Percentiles rank a stretch among this genome's conserved stretches.
Evolutionary conservation across 495 filamentous ascomycete species (phyloP).

Genomic region (Neurospora sp.): DNA sequence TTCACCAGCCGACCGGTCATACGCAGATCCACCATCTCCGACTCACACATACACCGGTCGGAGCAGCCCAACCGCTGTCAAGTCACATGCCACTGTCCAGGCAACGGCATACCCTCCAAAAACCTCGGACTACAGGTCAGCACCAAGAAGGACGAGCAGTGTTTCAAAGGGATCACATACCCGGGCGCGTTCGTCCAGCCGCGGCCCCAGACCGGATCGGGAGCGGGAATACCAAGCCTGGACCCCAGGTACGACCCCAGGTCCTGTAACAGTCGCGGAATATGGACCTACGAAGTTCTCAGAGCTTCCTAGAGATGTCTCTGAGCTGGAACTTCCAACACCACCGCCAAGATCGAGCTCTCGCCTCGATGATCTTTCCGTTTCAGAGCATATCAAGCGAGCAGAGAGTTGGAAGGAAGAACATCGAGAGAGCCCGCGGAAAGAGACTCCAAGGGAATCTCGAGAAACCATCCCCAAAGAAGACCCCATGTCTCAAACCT

Average conservation of each 20-base stretch:
- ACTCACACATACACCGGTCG: not conserved
- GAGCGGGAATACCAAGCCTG: not conserved
- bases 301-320: not conserved
- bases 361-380: not conserved
- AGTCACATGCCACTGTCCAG: too few relatives aligned
- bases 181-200: not conserved
- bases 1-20: not conserved
- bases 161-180: not conserved
- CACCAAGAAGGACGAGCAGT: not conserved
- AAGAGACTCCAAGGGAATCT: not conserved
- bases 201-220: not conserved
- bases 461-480: not conserved
- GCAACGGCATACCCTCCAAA: not conserved
- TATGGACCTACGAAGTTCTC: not conserved
- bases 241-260: too few relatives aligned
- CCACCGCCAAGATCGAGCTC: not conserved
- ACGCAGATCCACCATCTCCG: not conserved
- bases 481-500: not conserved
- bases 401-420: not conserved
- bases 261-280: not conserved
- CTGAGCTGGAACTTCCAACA: not conserved
- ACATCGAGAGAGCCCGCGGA: not conserved
- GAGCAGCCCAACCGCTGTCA: not conserved
- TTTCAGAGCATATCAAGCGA: not conserved
- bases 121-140: not conserved